phyloP scores from a whole-genome alignment of 2,329 filamentous ascomycete species.

The Tolypocladium endophyticum region DNA sequence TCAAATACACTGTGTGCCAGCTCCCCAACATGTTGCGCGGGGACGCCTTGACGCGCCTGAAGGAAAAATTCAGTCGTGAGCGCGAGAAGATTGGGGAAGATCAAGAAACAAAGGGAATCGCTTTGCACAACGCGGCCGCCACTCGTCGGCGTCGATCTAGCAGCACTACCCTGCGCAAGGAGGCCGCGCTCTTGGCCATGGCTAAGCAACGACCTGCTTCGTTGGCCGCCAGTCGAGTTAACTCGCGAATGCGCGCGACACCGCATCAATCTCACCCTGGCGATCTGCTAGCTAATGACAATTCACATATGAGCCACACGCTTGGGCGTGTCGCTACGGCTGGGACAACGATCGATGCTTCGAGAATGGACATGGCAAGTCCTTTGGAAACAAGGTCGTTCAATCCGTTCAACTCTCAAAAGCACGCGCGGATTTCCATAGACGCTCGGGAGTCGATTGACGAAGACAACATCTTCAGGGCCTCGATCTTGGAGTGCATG shows the following conservation, averaged over 20 bases:
- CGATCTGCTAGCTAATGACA: slow-evolving; percentile 64
- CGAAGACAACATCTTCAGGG: slow-evolving; percentile 80
- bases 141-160: slow-evolving; percentile 61
- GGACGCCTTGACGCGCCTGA: slow-evolving; percentile 69
- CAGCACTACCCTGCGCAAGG: slow-evolving; percentile 65
- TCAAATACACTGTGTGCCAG: slow-evolving; percentile 83
- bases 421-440: slow-evolving; percentile 36
- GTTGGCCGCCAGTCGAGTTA: slow-evolving; percentile 28
- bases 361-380: slow-evolving; percentile 26
- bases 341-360: slow-evolving; percentile 6
- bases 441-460: slow-evolving; percentile 74
- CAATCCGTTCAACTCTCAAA: slow-evolving; percentile 45
- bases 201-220: slow-evolving; percentile 35
- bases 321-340: slow-evolving; percentile 32
- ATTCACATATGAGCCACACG: slow-evolving; percentile 53
- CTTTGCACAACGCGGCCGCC: slow-evolving; percentile 69
- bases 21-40: slow-evolving; percentile 85
- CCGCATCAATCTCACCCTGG: slow-evolving; percentile 54
- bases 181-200: slow-evolving; percentile 63
- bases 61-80: slow-evolving; percentile 85
- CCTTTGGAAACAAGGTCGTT: slow-evolving; percentile 40
- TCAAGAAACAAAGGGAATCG: slow-evolving; percentile 79
- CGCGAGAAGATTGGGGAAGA: slow-evolving; percentile 71
- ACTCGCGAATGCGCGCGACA: slow-evolving; percentile 28
- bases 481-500: slow-evolving; percentile 88